Evolutionary conservation across 2,329 filamentous ascomycete genomes (phyloP), one percentile per base, ranked within the genome.

Genomic region (Beauveria asiatica): DNA sequence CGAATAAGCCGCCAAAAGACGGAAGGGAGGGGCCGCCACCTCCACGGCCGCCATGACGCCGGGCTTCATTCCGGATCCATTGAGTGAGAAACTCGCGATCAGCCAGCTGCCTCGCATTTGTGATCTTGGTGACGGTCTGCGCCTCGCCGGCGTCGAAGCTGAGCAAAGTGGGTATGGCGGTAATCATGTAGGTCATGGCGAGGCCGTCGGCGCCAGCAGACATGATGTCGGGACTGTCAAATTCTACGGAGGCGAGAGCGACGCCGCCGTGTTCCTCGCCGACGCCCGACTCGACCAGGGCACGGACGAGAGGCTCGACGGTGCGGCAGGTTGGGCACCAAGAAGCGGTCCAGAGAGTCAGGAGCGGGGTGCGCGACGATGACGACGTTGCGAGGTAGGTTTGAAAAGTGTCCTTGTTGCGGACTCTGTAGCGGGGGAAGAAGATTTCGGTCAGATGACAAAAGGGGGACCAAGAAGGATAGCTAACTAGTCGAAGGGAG

Each of bases 341-440:
- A 8, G 80, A 80, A 0, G 83, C 76, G 0, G 82, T 83, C 83
- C 83, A 86, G 45, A 85, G 72, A 1, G 82, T 84, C 59, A 86
- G 67, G n/a, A 85, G 77, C 2, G 83, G 83, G 3, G 72, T 77
- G 48, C 78, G 75, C 6, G 81, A 74, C 6, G 81, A 80, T 2
- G 79, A 77, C 3, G 80, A 82, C 56, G 83, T 73, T n/a, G 80
- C 74, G 60, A 83, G 75, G 70, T 83, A 80, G 19, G 78, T 81
- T 67, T 78, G 70, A 69, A 86, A 79, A 63, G 82, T 78, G 65
- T 80, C 75, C 50, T 77, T 74, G 53, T 77, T 77, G 63, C 82
- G 82, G 65, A 85, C 78, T 42, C 83, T 85, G 60, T 46, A 62
- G 42, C 45, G 19, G 21, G 50, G 17, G 21, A 11, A n/a, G 2